phyloP scores from a whole-genome alignment of 805 yeast species.

The Saccharomycopsis oosterbeekiorum region DNA sequence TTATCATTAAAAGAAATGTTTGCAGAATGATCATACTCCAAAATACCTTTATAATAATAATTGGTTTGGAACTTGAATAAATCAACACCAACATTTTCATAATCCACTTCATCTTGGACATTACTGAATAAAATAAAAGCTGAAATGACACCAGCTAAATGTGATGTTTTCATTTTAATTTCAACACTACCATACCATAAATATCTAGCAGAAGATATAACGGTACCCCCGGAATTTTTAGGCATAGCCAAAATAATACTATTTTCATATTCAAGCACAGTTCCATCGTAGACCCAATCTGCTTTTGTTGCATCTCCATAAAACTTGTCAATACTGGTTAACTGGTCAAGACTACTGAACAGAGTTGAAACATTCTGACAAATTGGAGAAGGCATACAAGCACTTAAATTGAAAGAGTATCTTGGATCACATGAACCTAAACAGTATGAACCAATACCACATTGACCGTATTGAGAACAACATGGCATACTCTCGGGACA shows the following conservation, averaged over 20 bases:
- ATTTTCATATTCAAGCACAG: slow-evolving; percentile 43
- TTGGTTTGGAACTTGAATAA: slow-evolving; percentile 63
- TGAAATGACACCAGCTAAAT: slow-evolving; percentile 69
- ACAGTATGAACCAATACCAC: slow-evolving; percentile 73
- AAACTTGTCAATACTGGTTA: slow-evolving; percentile 33
- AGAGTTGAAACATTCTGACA: slow-evolving; percentile 41
- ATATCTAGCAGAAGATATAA: slow-evolving; percentile 66
- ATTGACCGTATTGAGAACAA: slow-evolving; percentile 70
- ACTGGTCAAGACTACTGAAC: slow-evolving; percentile 30
- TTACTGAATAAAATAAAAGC: slow-evolving; percentile 76
- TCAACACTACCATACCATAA: slow-evolving; percentile 83
- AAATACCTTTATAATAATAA: slow-evolving; percentile 66
- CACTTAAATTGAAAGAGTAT: slow-evolving; percentile 48
- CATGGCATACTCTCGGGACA: slow-evolving; percentile 84
- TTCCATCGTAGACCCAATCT: slow-evolving; percentile 62
- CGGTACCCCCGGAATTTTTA: slow-evolving; percentile 62
- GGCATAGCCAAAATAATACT: slow-evolving; percentile 71
- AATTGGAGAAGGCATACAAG: slow-evolving; percentile 83
- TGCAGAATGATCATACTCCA: slow-evolving; percentile 53
- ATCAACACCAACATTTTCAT: slow-evolving; percentile 74
- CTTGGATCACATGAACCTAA: slow-evolving; percentile 83
- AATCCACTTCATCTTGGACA: slow-evolving; percentile 86
- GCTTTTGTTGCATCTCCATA: slow-evolving; percentile 61
- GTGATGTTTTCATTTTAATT: slow-evolving; percentile 63
- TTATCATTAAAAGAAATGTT: slow-evolving; percentile 35